A percentile compares a stretch with the other conserved stretches of the same genome.
phyloP scores from a whole-genome alignment of 495 filamentous ascomycete species.

The Apodospora peruviana region DNA sequence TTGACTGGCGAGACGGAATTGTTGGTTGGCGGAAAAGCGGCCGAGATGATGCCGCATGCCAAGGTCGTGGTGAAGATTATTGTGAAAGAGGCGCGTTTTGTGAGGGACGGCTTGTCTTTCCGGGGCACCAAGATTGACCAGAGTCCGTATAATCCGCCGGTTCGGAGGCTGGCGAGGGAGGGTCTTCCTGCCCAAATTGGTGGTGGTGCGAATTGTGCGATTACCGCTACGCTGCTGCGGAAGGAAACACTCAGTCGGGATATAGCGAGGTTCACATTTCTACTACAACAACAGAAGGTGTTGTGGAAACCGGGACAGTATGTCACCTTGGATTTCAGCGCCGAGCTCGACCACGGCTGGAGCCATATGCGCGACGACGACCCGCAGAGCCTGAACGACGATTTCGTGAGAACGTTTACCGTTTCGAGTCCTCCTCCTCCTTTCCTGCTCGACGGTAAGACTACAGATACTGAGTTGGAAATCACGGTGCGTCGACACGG shows the following conservation, averaged over 20 bases:
- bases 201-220: constrained; percentile 5
- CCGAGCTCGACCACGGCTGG: constrained; percentile 64
- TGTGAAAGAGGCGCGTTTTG: constrained; percentile 53
- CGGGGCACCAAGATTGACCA: constrained; percentile 50
- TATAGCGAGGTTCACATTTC: constrained; percentile 59
- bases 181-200: background rate
- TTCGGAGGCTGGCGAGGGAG: constrained; percentile 27
- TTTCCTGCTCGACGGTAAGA: background rate
- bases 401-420: constrained; percentile 77
- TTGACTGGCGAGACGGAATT: constrained; percentile 60
- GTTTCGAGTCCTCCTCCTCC: constrained; percentile 51
- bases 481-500: constrained; percentile 67
- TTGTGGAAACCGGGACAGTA: constrained; percentile 66
- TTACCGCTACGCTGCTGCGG: constrained; percentile 46
- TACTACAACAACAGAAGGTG: constrained; percentile 29
- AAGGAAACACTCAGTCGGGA: constrained; percentile 56
- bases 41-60: constrained; percentile 55
- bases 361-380: constrained; percentile 77
- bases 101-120: constrained; percentile 60
- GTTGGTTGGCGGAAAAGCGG: constrained; percentile 55
- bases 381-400: constrained; percentile 71
- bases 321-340: constrained; percentile 63
- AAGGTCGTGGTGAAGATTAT: constrained; percentile 67
- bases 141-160: constrained; percentile 62
- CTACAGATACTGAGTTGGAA: constrained; percentile 49